Conservation (phyloP, 805 yeast species). For the Wickerhamiella galacta region DNA sequence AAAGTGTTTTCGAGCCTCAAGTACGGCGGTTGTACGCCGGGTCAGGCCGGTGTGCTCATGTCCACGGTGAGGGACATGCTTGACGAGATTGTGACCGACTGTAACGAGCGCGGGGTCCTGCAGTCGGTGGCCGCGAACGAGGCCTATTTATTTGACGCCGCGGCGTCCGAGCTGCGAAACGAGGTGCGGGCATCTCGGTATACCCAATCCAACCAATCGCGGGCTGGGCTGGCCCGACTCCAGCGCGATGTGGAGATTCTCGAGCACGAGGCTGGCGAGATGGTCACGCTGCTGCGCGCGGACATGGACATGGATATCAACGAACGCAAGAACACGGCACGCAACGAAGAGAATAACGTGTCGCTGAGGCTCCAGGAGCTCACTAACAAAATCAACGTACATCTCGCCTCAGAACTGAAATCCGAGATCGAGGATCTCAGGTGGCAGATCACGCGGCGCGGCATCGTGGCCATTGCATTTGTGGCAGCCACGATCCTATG, state of each 20-base stretch:
- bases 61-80: slow-evolving; percentile 25
- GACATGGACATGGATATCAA: slow-evolving; percentile 71
- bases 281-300: slow-evolving; percentile 43
- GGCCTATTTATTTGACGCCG: slow-evolving; percentile 76
- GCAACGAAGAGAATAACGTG: slow-evolving; percentile 51
- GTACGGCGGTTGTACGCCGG: slow-evolving; percentile 40
- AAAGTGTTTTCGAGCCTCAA: slow-evolving; percentile 36
- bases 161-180: slow-evolving; percentile 68
- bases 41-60: slow-evolving; percentile 46
- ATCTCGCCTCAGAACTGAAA: slow-evolving; percentile 62
- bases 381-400: slow-evolving; percentile 68
- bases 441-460: slow-evolving; percentile 88
- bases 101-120: slow-evolving; percentile 24
- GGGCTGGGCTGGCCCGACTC: slow-evolving; percentile 47
- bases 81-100: slow-evolving; percentile 19
- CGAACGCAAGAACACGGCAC: slow-evolving; percentile 74
- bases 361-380: slow-evolving; percentile 64
- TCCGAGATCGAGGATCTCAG: slow-evolving; percentile 77
- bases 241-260: slow-evolving; percentile 57
- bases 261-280: slow-evolving; percentile 59
- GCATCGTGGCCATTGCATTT: slow-evolving; percentile 56
- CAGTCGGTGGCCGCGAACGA: slow-evolving; percentile 71
- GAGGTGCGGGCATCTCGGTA: slow-evolving; percentile 64
- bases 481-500: slow-evolving; percentile 47
- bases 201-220: slow-evolving; percentile 46